Percentiles rank a stretch among this genome's conserved stretches.
phyloP scores from a whole-genome alignment of 2,329 filamentous ascomycete genomes.

The Pseudocercospora vitis region DNA sequence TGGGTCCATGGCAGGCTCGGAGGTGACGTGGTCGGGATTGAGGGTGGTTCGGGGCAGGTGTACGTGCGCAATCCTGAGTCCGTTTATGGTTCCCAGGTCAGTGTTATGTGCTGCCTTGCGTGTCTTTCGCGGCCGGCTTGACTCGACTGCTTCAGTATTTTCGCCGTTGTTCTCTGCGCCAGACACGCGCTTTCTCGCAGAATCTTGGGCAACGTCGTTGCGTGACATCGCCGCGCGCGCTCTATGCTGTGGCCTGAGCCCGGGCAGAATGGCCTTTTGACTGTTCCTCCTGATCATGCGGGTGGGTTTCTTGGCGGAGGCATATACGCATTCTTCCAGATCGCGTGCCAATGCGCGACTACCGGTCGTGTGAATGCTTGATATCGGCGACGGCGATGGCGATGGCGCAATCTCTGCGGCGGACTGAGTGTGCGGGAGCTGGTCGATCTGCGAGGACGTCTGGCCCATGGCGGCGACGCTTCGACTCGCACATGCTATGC shows the following conservation, averaged over 20 bases:
- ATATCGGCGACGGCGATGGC: slow-evolving; percentile 9
- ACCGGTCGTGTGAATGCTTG: slow-evolving; percentile 8
- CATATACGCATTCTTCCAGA: slow-evolving; percentile 11
- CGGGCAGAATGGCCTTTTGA: neutral
- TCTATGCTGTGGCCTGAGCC: neutral
- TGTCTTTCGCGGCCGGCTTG: slow-evolving; percentile 1
- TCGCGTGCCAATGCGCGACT: slow-evolving; percentile 16
- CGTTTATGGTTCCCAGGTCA: neutral
- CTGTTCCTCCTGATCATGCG: slow-evolving; percentile 11
- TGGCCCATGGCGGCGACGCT: slow-evolving; percentile 15
- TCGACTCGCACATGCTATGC: neutral
- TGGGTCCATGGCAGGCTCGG: neutral
- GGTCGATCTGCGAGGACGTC: slow-evolving; percentile 18
- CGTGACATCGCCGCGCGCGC: neutral
- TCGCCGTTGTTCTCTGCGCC: neutral
- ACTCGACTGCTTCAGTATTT: neutral
- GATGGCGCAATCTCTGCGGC: slow-evolving; percentile 11
- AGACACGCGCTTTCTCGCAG: neutral
- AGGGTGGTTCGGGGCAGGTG: neutral
- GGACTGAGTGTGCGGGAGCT: slow-evolving; percentile 9
- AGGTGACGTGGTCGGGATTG: neutral
- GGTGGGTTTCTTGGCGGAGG: slow-evolving; percentile 6
- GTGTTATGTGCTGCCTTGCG: neutral
- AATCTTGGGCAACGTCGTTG: slow-evolving; percentile 6
- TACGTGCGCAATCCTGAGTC: neutral